Evolutionary conservation across 1,284 basidiomycete genomes (phyloP).

Genomic region (Leccinum variabile): DNA sequence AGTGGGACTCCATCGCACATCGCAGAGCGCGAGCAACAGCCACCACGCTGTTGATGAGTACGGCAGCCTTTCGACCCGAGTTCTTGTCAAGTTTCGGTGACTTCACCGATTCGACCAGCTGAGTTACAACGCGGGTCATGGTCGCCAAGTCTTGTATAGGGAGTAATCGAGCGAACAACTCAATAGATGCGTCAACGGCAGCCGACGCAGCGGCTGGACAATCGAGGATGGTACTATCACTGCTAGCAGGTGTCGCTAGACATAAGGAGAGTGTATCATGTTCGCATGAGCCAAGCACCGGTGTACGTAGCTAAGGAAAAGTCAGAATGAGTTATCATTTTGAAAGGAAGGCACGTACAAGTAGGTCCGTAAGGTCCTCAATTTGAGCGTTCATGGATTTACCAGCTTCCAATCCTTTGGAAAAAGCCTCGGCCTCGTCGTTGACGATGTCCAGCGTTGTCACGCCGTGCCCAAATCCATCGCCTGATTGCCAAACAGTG

Average conservation of each 20-base stretch:
- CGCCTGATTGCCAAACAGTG: slow-evolving; percentile 82
- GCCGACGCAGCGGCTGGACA: slow-evolving; percentile 80
- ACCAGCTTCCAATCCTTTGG: slow-evolving; percentile 30
- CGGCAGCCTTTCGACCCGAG: slow-evolving; percentile 84
- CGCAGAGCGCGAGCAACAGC: slow-evolving; percentile 70
- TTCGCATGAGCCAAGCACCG: slow-evolving; percentile 83
- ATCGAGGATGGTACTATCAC: slow-evolving; percentile 50
- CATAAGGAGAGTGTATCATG: slow-evolving; percentile 84
- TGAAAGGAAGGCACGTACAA: slow-evolving; percentile 49
- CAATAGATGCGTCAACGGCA: slow-evolving; percentile 87
- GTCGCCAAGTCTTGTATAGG: slow-evolving; percentile 76
- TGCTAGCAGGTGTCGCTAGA: slow-evolving; percentile 45
- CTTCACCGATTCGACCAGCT: slow-evolving; percentile 68
- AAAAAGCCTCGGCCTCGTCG: slow-evolving; percentile 39
- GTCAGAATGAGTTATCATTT: slow-evolving; percentile 11
- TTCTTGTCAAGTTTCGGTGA: slow-evolving; percentile 64
- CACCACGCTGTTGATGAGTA: slow-evolving; percentile 81
- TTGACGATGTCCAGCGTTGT: slow-evolving; percentile 64
- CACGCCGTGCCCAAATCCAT: slow-evolving; percentile 93
- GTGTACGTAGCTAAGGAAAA: slow-evolving; percentile 63
- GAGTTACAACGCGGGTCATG: slow-evolving; percentile 66
- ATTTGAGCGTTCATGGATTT: slow-evolving; percentile 51
- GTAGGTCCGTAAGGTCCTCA: slow-evolving; percentile 75
- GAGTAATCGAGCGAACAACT: slow-evolving; percentile 81
- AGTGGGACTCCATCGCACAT: slow-evolving; percentile 50